phyloP scores from a whole-genome alignment of 495 filamentous ascomycete genomes.

The Podospora pseudopauciseta region DNA sequence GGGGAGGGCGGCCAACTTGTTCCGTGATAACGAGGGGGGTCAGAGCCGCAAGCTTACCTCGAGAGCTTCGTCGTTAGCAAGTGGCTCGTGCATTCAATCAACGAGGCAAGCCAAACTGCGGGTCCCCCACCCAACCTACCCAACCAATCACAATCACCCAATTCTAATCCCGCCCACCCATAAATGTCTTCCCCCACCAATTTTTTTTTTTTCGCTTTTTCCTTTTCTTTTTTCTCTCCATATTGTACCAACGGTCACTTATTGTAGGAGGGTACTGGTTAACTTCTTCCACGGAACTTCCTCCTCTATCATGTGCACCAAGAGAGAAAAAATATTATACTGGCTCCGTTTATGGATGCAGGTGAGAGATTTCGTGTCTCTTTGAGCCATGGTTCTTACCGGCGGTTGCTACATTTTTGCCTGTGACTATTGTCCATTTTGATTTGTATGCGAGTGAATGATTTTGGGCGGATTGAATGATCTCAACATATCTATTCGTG shows the following conservation, averaged over 20 bases:
- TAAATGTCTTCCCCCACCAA: constrained; percentile 21
- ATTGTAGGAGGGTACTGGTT: constrained; percentile 73
- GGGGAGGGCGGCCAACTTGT: not conserved
- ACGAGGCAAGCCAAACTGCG: not conserved
- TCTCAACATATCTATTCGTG: too few relatives aligned
- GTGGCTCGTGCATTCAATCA: not conserved
- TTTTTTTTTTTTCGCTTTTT: constrained; percentile 31
- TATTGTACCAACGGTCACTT: constrained; percentile 66
- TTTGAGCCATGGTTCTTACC: constrained; percentile 57
- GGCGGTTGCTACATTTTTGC: constrained; percentile 54
- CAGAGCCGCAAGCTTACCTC: constrained; percentile 13
- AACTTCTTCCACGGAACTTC: constrained; percentile 39
- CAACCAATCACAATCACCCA: constrained; percentile 26
- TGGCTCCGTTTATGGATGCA: constrained; percentile 59
- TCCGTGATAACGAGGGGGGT: too few relatives aligned
- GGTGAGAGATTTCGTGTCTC: constrained; percentile 47
- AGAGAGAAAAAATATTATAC: constrained; percentile 50
- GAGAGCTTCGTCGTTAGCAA: constrained; percentile 3
- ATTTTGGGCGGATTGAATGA: too few relatives aligned
- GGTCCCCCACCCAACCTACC: not conserved
- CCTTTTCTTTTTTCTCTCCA: constrained; percentile 40
- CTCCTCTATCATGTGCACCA: constrained; percentile 60
- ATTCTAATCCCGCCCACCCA: constrained; percentile 25
- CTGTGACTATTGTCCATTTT: not conserved
- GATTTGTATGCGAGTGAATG: not conserved